phyloP scores from a whole-genome alignment of 352 stramenopile genomes.

The Elongisporangium prolatum region DNA sequence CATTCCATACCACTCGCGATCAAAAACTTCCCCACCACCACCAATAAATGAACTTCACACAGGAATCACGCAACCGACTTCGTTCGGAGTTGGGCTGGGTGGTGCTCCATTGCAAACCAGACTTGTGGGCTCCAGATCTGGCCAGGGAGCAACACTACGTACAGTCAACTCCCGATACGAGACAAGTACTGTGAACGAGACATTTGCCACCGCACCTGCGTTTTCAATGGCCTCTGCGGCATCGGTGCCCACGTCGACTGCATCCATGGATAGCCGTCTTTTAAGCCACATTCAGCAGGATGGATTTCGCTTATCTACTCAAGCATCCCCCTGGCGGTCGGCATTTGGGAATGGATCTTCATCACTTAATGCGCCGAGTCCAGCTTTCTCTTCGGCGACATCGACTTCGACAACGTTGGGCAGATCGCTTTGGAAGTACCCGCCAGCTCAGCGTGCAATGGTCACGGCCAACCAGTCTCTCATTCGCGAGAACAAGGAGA shows the following conservation, averaged over 20 bases:
- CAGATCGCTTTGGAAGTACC: conserved; percentile 42
- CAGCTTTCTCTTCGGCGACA: conserved; percentile 11
- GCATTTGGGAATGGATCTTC: conserved; percentile 1
- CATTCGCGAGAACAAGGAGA: conserved; percentile 22
- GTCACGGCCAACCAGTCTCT: conserved; percentile 8
- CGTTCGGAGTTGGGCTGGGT: neutral
- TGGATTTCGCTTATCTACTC: neutral
- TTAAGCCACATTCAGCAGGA: neutral
- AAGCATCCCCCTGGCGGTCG: conserved; percentile 16
- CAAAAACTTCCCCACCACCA: neutral
- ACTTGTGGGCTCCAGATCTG: neutral
- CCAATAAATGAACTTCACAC: neutral
- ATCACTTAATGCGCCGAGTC: neutral
- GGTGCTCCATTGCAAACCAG: neutral
- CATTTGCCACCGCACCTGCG: neutral
- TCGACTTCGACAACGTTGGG: conserved; percentile 17
- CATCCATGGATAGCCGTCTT: neutral
- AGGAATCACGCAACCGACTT: neutral
- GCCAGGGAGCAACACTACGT: neutral
- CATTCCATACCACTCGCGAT: neutral
- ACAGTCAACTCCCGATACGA: neutral
- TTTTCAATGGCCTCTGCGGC: neutral
- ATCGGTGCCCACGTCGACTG: neutral
- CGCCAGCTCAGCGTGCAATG: conserved; percentile 9
- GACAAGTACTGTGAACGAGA: neutral